Base-by-base conservation (phyloP, 2,329 filamentous ascomycete genomes). In the Geosmithia morbida region DNA sequence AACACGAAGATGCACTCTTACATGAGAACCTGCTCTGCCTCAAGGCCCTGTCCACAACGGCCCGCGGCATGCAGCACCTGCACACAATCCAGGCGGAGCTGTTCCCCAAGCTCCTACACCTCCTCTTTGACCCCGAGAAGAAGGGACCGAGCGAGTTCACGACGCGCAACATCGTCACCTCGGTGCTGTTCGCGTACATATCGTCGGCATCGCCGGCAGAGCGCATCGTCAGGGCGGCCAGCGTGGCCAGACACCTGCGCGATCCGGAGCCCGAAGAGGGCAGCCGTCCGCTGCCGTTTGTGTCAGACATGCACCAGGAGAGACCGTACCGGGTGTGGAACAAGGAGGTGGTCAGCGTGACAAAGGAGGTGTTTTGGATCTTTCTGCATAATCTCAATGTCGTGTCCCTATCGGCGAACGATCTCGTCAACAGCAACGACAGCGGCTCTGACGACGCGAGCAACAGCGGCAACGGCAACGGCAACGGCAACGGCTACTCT, bases 321-420 rank as follows among this genome's bases (percentile, higher is more conserved):
- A 78, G 90, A 0, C 90, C 90, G 1, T 98, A 96, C 63, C 84
- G 87, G 33, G 77, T 94, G 2, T 98, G 90, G 90, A 87, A 83
- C 66, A 92, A 89, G 63, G 92, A 98, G 65, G 80, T 90, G 17
- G 82, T 83, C 50, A 89, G 85, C 56, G 90, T 97, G 44, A 95
- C 89, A 41, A 96, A 96, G 63, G 90, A 98, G 62, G 90, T 97
- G 26, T 98, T 98, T 61, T 98, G 90, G 90, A 97, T 97, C 60
- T 98, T 97, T 67, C 73, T 97, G 47, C 90, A 97, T 64, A 85
- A 94, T 55, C 72, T 94, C 49, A 97, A 97, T 57, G 82, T 96
- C 43, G 76, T 97, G 39, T 75, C 87, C 19, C 64, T 85, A 33
- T 77, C 81, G 4, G 17, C 13, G 6, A 43, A 46, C 13, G 40